These are phyloP conservation scores for Eimeria acervulina DNA, from an alignment of 169 alveolate species.

Conservation along the genomic window DNA sequence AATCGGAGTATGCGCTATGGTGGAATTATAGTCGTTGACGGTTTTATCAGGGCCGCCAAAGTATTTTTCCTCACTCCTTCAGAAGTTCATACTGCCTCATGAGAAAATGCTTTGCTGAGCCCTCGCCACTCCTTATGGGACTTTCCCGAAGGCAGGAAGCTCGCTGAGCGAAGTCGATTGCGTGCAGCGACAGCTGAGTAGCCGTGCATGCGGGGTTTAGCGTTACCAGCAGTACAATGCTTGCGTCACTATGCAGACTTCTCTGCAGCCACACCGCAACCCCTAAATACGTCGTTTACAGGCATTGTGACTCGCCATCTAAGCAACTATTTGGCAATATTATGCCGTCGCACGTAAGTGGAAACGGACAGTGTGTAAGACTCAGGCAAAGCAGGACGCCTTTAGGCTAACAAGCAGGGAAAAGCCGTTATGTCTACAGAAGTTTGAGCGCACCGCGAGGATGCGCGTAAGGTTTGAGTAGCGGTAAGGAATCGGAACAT, in stretches of 20 bases:
- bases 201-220: conserved; percentile 72
- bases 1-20: neutral
- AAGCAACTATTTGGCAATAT: neutral
- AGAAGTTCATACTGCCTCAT: conserved; percentile 59
- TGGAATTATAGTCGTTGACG: neutral
- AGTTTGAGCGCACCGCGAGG: conserved; percentile 32
- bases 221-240: conserved; percentile 70
- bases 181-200: conserved; percentile 77
- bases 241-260: conserved; percentile 70
- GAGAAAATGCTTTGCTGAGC: conserved; percentile 50
- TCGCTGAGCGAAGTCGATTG: conserved; percentile 74
- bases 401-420: neutral
- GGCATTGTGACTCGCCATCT: neutral
- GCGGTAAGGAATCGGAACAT: conserved; percentile 75
- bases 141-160: conserved; percentile 72
- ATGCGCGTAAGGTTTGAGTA: conserved; percentile 75
- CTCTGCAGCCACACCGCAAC: conserved; percentile 20
- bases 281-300: neutral
- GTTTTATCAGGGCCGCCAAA: neutral
- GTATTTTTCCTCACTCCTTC: conserved; percentile 37
- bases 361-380: neutral
- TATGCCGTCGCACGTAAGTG: neutral
- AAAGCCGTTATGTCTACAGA: neutral
- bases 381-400: neutral
- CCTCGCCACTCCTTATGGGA: conserved; percentile 9